Evolutionary conservation across 1,284 basidiomycete species (phyloP).

Genomic region (Melampsora americana): DNA sequence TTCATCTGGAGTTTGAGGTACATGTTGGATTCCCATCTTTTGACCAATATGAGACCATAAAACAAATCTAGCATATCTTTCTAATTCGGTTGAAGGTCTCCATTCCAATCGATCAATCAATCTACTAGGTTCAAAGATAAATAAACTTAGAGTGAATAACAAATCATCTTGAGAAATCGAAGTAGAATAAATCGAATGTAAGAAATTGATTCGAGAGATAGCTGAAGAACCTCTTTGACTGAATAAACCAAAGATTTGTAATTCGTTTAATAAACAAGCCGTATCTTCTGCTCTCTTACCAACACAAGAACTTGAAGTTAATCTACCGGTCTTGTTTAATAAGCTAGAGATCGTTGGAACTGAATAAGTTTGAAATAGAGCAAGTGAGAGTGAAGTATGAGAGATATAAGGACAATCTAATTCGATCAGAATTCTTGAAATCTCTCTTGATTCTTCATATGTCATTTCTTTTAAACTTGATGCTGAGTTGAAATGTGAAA

Average conservation of each 20-base stretch:
- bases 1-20: background rate
- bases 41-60: background rate
- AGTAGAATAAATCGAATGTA: background rate
- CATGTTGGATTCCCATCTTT: background rate
- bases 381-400: background rate
- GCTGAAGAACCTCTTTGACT: background rate
- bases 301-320: background rate
- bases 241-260: background rate
- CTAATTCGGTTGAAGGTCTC: background rate
- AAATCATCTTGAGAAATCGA: background rate
- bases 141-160: background rate
- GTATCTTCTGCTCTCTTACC: background rate
- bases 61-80: background rate
- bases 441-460: background rate
- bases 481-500: background rate
- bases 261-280: background rate
- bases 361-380: background rate
- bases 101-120: background rate
- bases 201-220: background rate
- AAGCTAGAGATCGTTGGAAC: background rate
- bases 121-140: background rate
- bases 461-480: background rate
- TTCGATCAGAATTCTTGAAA: background rate
- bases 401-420: background rate
- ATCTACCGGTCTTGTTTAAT: background rate